Base-by-base conservation (phyloP, 1,139 yeast species). In the Protomyces inouyei region DNA sequence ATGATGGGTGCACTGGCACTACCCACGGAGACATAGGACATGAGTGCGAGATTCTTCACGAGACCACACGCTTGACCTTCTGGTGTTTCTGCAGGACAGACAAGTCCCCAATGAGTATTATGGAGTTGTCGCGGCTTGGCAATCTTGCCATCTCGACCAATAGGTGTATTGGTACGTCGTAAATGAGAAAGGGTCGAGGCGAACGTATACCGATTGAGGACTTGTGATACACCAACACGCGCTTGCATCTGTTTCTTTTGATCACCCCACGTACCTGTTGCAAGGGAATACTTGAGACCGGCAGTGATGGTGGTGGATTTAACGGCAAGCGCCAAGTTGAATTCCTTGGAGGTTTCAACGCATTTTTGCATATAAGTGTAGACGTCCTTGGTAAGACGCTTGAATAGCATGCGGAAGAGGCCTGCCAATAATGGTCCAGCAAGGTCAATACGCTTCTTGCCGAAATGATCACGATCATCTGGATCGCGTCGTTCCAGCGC, bases 181-280 rank as follows among this genome's bases (percentile, higher is more conserved):
- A 95, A 86, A 81, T 95, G 98, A 65, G 98, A 93, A 72, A 93
- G 81, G 3, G 99, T 93, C 21, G 98, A 93, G 9, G 98, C 90
- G 76, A 93, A 95, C 8, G 98, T 95, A 78, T 93, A 95, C 79
- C 99, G 85, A 77, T 95, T 95, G 77, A 95, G 83, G 70, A 95
- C 98, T 80, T 95, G 98, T 18, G 98, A 93, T 61, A 95, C 99
- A 83, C 99, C 99, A 9, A 98, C 99, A 77, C 97, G 87, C 25
- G 97, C 87, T 68, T 95, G 86, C 98, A 95, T 93, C 25, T 98
- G 98, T 78, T 93, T 95, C 86, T 92, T 93, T 76, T 93, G 98
- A 78, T 95, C 98, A 79, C 98, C 98, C 99, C 99, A 93, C 79
- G 95, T 93, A 81, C 99, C 99, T 18, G 99, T 93, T 61, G 99